Evolutionary conservation across 371 early-diverging fungal species (phyloP), one percentile per base, ranked within the genome.

Genomic region (Mortierella polycephala): DNA sequence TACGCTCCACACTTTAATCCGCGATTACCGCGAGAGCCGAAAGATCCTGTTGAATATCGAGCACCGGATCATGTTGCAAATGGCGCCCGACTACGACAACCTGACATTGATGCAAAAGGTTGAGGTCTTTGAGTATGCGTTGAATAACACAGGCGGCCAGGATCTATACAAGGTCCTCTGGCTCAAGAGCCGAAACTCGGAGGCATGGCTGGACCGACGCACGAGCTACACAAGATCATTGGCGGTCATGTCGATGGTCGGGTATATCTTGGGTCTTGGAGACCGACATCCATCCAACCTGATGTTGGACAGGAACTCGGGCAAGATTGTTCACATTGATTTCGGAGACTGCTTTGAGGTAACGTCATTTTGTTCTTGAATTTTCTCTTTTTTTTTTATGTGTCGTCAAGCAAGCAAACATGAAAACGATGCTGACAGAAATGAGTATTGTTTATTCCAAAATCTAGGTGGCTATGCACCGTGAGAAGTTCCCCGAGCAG

Each of bases 321-420:
- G 98, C 74, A 97, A 98, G 77, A 93, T 98, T 10, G 93, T 98
- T n/a, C 99, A 99, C 67, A 98, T 99, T 73, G 99, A 99, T 83
- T 97, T 99, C 83, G 99, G 99, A 45, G 99, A 98, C 74, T 98
- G 99, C 83, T 99, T 99, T 71, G 99, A 99, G 88, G 94, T 92
- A 83, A 70, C 70, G n/a, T 9, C 10, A 18, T n/a, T 46, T 41
- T n/a, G 46, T 16, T 42, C 44, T 23, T 23, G 30, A 8, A 47
- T 21, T 52, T n/a, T 49, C 57, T 16, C 44, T 41, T 20, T 8
- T 21, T 41, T 39, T 44, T 57, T 16, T 18, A 4, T 54, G 39
- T 39, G 46, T 47, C n/a, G 7, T 12, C 2, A 42, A 46, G 30
- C 30, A 30, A 30, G 30, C 30, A 30, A 30, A 30, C 30, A 30